phyloP scores from a whole-genome alignment of 2,329 filamentous ascomycete genomes.

The Penicillium fuscoglaucum region DNA sequence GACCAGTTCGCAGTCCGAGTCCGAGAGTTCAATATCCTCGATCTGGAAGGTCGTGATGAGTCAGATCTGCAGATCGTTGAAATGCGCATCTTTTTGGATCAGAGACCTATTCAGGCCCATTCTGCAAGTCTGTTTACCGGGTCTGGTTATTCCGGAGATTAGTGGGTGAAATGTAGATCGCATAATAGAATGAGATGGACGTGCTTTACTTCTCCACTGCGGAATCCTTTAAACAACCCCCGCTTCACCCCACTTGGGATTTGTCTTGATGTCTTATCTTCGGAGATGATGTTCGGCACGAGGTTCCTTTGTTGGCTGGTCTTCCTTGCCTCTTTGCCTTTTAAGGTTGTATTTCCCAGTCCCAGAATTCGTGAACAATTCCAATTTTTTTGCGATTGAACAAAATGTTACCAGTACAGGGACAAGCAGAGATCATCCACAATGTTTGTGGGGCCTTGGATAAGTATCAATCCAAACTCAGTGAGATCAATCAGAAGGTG shows the following conservation, averaged over 20 bases:
- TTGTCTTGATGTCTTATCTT: not conserved
- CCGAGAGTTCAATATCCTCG: constrained; percentile 24
- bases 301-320: not conserved
- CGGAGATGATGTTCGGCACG: constrained; percentile 9
- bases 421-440: constrained; percentile 11
- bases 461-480: constrained; percentile 22
- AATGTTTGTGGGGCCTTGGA: constrained; percentile 11
- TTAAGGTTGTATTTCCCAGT: not conserved
- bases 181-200: constrained; percentile 1
- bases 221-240: constrained; percentile 12
- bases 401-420: constrained; percentile 5
- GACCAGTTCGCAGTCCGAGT: constrained; percentile 23
- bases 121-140: constrained; percentile 9
- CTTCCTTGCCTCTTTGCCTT: not conserved
- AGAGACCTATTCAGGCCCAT: constrained; percentile 20
- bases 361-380: not conserved
- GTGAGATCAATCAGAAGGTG: constrained; percentile 26
- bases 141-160: not conserved
- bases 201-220: constrained; percentile 7
- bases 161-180: not conserved
- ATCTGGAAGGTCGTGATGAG: constrained; percentile 11
- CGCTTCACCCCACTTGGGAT: not conserved
- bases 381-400: not conserved
- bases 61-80: constrained; percentile 18
- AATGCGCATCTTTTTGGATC: constrained; percentile 25